These are phyloP conservation scores for Pyricularia pennisetigena DNA, from an alignment of 2,329 filamentous ascomycete genomes.

Conservation along the genomic window DNA sequence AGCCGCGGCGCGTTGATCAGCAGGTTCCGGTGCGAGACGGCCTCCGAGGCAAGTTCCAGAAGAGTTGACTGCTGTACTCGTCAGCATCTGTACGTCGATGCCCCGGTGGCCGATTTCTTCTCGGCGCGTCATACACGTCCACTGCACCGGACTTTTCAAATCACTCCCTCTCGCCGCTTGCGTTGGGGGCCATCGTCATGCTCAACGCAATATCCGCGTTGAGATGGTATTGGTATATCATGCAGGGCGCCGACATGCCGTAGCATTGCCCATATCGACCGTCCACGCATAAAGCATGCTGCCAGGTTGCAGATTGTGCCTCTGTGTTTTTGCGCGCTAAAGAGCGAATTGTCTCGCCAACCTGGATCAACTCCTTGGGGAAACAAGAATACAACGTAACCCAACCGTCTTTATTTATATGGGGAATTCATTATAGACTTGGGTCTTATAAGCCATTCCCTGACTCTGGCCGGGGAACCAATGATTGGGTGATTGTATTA, in stretches of 20 bases:
- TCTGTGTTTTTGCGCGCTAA: slow-evolving; percentile 42
- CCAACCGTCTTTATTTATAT: no score
- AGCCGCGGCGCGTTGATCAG: slow-evolving; percentile 53
- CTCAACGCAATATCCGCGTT: slow-evolving; percentile 57
- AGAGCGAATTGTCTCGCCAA: slow-evolving; percentile 17
- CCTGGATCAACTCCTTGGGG: slow-evolving; percentile 12
- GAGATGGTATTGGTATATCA: slow-evolving; percentile 62
- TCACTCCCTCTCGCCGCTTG: slow-evolving; percentile 14
- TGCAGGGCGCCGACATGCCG: slow-evolving; percentile 49
- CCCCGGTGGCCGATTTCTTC: slow-evolving; percentile 9
- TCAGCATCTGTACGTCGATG: slow-evolving; percentile 12
- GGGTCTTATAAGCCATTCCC: no score
- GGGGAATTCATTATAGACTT: no score
- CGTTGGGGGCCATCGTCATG: slow-evolving; percentile 15
- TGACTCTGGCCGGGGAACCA: no score
- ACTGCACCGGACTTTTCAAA: slow-evolving; percentile 8
- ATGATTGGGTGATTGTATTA: no score
- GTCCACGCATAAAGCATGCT: slow-evolving; percentile 59
- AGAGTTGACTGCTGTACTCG: slow-evolving; percentile 8
- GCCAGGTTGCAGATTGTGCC: slow-evolving; percentile 35
- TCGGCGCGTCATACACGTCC: slow-evolving; percentile 8
- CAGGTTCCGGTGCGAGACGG: slow-evolving; percentile 43
- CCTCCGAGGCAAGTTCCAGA: slow-evolving; percentile 6
- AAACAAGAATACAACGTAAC: no score
- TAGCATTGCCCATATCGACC: slow-evolving; percentile 60